phyloP scores from a whole-genome alignment of 2,329 filamentous ascomycete genomes.

The Phyllosticta capitalensis region DNA sequence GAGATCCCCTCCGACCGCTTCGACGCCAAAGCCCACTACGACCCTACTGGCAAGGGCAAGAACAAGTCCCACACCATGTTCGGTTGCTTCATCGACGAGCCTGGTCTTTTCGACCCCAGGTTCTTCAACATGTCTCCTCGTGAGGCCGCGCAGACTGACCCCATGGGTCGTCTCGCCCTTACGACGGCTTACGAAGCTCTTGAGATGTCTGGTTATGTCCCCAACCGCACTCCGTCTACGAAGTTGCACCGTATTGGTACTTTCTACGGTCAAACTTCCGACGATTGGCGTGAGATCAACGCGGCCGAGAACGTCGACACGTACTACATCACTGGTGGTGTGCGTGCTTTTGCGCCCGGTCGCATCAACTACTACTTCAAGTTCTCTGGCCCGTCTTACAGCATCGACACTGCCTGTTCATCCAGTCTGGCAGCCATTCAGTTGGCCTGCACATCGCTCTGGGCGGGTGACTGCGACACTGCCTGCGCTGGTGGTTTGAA shows the following conservation, averaged over 20 bases:
- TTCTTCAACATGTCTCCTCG: constrained; percentile 84
- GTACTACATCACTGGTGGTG: constrained; percentile 56
- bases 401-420: constrained; percentile 69
- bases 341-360: constrained; percentile 51
- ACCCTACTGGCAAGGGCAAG: constrained; percentile 60
- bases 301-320: constrained; percentile 62
- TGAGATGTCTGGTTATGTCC: constrained; percentile 70
- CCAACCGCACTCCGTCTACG: constrained; percentile 60
- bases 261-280: constrained; percentile 66
- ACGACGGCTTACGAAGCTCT: constrained; percentile 73
- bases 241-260: constrained; percentile 57
- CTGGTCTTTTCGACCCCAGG: constrained; percentile 67
- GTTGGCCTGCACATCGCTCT: constrained; percentile 61
- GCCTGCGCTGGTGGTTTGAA: constrained; percentile 72
- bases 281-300: constrained; percentile 71
- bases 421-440: constrained; percentile 65
- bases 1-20: constrained; percentile 63
- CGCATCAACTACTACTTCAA: constrained; percentile 70
- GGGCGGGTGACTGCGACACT: constrained; percentile 69
- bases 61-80: constrained; percentile 71
- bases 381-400: constrained; percentile 63
- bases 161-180: constrained; percentile 68
- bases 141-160: constrained; percentile 71
- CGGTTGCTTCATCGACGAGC: constrained; percentile 67
- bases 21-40: constrained; percentile 59